Evolutionary conservation across 495 filamentous ascomycete species (phyloP), one percentile per base, ranked within the genome.

Genomic region (Trichocladium antarcticum): DNA sequence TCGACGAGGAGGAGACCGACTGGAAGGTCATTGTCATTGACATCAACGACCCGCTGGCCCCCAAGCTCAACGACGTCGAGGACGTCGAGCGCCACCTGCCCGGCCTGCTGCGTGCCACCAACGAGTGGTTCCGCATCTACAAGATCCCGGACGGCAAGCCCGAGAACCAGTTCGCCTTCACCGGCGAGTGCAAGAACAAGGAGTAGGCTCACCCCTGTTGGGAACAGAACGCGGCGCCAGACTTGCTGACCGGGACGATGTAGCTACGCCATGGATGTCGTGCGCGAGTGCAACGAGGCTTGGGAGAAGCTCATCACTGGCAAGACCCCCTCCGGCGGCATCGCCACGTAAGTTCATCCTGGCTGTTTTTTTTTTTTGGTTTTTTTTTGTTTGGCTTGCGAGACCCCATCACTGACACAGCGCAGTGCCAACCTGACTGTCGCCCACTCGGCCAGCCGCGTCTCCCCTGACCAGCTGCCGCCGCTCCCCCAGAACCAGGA

Each of bases 91-190:
- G 90, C 65, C 93, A 97, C 77, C 84, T 99, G 20, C 93, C 93
- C 37, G 93, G 93, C 53, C 84, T 97, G 34, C 75, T 99, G 63
- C 80, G 93, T 55, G 93, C 93, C 63, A 97, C 92, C 65, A 99
- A 99, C 67, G 93, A 99, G 79, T 99, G 93, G 93, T 99, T 99
- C 86, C 87, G 93, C 70, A 97, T 99, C 79, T 99, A 99, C 82
- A 97, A 97, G 79, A 97, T 99, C 73, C 93, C 93, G 61, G 93
- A 99, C 64, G 93, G 93, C 77, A 99, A 97, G 88, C 89, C 89
- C 60, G 92, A 97, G 82, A 99, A 99, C 80, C 92, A 97, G 75
- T 97, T 99, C 63, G 93, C 93, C 58, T 99, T 99, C 80, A 94
- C 88, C 45, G 93, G 93, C 72, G 93, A 99, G 78, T 97, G 93